These are phyloP conservation scores for Colletotrichum sp. DNA, from an alignment of 2,329 filamentous ascomycete genomes.

Conservation along the genomic window DNA sequence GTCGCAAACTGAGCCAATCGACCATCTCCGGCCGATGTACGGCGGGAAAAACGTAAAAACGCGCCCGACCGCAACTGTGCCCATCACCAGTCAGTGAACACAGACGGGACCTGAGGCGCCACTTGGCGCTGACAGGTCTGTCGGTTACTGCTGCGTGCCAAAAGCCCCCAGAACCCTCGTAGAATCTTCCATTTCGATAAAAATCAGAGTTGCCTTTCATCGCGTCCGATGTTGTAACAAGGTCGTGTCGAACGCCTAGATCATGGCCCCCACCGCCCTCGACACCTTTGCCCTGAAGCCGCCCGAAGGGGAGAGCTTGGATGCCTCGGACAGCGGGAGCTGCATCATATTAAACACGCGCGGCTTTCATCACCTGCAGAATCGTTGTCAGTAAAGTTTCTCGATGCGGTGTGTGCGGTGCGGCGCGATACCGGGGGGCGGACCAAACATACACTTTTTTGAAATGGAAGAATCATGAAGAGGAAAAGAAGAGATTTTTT, in stretches of 20 bases:
- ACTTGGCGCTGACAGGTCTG: conserved; percentile 3
- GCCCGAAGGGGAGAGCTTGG: conserved; percentile 82
- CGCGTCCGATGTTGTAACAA: conserved; percentile 98
- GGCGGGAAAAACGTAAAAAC: neutral
- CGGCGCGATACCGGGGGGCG: conserved; percentile 4
- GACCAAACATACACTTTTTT: conserved; percentile 81
- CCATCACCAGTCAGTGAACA: neutral
- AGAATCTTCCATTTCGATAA: conserved; percentile 38
- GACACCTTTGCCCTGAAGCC: conserved; percentile 88
- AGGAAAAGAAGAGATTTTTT: conserved; percentile 52
- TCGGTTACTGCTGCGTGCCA: neutral
- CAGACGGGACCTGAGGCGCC: neutral
- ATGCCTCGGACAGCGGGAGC: conserved; percentile 69
- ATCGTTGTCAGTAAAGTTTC: conserved; percentile 25
- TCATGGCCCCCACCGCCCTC: conserved; percentile 76
- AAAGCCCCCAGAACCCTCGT: neutral
- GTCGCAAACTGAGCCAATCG: neutral
- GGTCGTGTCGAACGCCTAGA: conserved; percentile 99
- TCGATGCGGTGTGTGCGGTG: neutral
- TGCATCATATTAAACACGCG: conserved; percentile 89
- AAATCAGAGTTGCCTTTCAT: conserved; percentile 94
- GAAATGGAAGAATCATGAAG: conserved; percentile 98
- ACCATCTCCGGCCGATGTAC: neutral
- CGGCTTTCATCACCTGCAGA: conserved; percentile 97
- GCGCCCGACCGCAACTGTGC: neutral